phyloP scores from a whole-genome alignment of 116 monocot genomes.

The Trichopus zeylanicus region DNA sequence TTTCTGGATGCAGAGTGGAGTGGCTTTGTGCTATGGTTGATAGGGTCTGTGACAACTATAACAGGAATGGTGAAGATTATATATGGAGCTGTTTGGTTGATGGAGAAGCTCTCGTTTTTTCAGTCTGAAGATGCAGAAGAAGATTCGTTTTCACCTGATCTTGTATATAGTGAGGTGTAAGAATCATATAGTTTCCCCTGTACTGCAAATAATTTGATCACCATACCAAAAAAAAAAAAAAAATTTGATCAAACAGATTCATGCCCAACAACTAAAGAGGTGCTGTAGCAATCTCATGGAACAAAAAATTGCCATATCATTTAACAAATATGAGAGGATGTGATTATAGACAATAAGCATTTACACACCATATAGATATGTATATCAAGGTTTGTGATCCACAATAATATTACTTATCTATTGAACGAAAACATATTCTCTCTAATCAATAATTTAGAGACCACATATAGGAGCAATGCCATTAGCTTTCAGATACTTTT shows the following conservation, averaged over 20 bases:
- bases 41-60: constrained; percentile 10
- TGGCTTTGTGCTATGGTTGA: constrained; percentile 12
- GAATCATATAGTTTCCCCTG: too few relatives aligned
- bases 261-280: not conserved
- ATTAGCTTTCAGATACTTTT: constrained; percentile 51
- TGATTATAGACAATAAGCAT: not conserved
- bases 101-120: constrained; percentile 4
- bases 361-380: too few relatives aligned
- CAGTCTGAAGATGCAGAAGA: not conserved
- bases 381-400: too few relatives aligned
- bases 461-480: constrained; percentile 1
- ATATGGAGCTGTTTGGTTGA: constrained; percentile 2
- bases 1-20: not conserved
- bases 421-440: not conserved
- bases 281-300: not conserved
- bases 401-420: not conserved
- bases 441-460: not conserved
- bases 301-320: not conserved
- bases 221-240: too few relatives aligned
- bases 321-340: not conserved
- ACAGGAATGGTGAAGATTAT: constrained; percentile 15
- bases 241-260: not conserved
- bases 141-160: not conserved
- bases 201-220: too few relatives aligned
- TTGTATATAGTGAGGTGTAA: not conserved